Evolutionary conservation across 306 rosid species (phyloP).

Genomic region (Cicer judaicum): DNA sequence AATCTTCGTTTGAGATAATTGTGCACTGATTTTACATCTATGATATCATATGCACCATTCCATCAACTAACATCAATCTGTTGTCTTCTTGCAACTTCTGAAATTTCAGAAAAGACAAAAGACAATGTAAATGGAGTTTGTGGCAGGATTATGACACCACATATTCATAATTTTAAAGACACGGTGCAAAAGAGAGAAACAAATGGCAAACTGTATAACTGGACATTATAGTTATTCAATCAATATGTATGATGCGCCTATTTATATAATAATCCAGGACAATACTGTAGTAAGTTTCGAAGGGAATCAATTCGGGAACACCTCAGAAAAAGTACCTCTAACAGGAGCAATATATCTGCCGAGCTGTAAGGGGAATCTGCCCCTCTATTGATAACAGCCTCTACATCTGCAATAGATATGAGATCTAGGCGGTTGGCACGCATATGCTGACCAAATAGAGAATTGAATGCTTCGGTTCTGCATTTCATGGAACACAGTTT

Average conservation of each 20-base stretch:
- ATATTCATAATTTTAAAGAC: neutral
- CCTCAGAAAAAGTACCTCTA: slow-evolving; percentile 63
- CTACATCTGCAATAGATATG: slow-evolving; percentile 71
- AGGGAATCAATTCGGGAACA: neutral
- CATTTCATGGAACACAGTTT: slow-evolving; percentile 19
- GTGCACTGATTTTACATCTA: slow-evolving; percentile 42
- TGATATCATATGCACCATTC: slow-evolving; percentile 77
- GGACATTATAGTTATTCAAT: neutral
- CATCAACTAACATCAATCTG: slow-evolving; percentile 80
- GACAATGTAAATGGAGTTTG: slow-evolving; percentile 11
- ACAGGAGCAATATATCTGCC: slow-evolving; percentile 63
- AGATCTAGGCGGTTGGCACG: slow-evolving; percentile 68
- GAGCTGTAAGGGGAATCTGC: slow-evolving; percentile 57
- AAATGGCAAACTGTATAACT: neutral
- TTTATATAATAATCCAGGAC: neutral
- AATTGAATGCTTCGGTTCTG: slow-evolving; percentile 81
- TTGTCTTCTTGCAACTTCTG: slow-evolving; percentile 91
- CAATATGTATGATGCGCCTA: neutral
- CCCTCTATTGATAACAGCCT: slow-evolving; percentile 62
- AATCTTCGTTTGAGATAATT: slow-evolving; percentile 35
- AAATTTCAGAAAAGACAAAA: slow-evolving; percentile 39
- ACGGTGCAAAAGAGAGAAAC: neutral
- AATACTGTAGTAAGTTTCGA: neutral
- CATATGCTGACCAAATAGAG: slow-evolving; percentile 87
- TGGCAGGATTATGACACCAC: neutral